Evolutionary conservation across 2,329 filamentous ascomycete genomes (phyloP).

Genomic region (Fusarium graminum): DNA sequence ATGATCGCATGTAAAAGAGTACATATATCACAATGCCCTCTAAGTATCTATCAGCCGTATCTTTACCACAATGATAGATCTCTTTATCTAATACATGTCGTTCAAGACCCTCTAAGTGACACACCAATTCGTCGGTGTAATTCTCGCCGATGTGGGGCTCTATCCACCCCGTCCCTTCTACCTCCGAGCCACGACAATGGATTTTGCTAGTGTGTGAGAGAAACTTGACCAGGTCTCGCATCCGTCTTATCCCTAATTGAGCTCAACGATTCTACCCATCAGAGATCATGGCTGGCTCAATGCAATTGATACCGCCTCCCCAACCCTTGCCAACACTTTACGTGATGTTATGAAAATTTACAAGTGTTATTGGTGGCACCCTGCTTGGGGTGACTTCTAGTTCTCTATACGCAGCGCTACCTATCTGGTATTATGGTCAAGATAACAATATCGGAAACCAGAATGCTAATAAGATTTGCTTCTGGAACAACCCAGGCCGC

Average conservation of each 20-base stretch:
- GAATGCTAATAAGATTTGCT: slow-evolving; percentile 24
- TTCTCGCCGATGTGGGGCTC: slow-evolving; percentile 36
- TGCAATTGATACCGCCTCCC: background rate
- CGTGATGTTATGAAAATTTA: slow-evolving; percentile 5
- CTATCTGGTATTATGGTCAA: slow-evolving; percentile 43
- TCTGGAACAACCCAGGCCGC: slow-evolving; percentile 38
- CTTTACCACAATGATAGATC: no score
- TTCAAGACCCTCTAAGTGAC: slow-evolving; percentile 25
- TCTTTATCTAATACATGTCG: background rate
- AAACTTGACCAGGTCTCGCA: slow-evolving; percentile 8
- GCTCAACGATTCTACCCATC: slow-evolving; percentile 29
- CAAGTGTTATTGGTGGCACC: slow-evolving; percentile 29
- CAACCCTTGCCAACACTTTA: background rate
- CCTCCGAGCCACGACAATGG: slow-evolving; percentile 45
- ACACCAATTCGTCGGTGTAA: slow-evolving; percentile 32
- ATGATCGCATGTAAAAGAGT: background rate
- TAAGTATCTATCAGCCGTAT: accelerated
- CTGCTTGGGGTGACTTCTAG: slow-evolving; percentile 36
- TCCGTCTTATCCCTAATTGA: slow-evolving; percentile 17
- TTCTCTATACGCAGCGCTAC: slow-evolving; percentile 40
- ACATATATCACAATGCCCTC: accelerated
- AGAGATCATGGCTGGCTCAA: background rate
- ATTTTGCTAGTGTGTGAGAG: slow-evolving; percentile 20
- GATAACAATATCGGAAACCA: slow-evolving; percentile 43
- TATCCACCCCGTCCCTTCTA: slow-evolving; percentile 45